phyloP scores from a whole-genome alignment of 495 filamentous ascomycete genomes.

The Apiosordaria backusii region DNA sequence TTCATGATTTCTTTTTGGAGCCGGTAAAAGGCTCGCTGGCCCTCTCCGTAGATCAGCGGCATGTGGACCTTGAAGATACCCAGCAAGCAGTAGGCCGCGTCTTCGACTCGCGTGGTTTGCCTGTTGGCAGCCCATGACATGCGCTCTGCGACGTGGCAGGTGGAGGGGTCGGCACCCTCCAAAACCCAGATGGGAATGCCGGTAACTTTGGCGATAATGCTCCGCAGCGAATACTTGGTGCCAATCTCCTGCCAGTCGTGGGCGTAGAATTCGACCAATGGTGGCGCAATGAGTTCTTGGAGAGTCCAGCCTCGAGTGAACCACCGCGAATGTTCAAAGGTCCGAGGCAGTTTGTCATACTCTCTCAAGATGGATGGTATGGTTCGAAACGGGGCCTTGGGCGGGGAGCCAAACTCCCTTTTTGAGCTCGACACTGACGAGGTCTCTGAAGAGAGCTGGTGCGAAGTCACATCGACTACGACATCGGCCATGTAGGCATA shows the following conservation, averaged over 20 bases:
- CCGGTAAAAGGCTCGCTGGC: conserved; percentile 6
- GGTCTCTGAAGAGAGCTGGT: neutral
- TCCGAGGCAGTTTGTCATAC: conserved; percentile 21
- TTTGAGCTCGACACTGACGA: neutral
- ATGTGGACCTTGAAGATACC: conserved; percentile 14
- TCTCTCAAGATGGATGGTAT: conserved; percentile 19
- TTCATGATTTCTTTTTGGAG: conserved; percentile 23
- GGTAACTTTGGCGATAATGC: conserved; percentile 20
- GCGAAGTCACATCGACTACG: neutral
- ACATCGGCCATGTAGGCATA: conserved; percentile 13
- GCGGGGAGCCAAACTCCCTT: neutral
- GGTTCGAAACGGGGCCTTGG: neutral
- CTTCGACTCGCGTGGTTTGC: conserved; percentile 6
- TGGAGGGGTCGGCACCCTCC: conserved; percentile 24
- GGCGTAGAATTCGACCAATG: conserved; percentile 21
- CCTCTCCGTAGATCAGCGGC: conserved; percentile 14
- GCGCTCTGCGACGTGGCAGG: conserved; percentile 17
- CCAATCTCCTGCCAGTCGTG: conserved; percentile 26
- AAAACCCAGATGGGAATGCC: conserved; percentile 23
- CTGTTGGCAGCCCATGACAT: conserved; percentile 11
- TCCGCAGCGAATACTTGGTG: conserved; percentile 24
- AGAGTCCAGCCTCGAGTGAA: conserved; percentile 46
- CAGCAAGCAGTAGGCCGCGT: conserved; percentile 12
- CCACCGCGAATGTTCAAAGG: conserved; percentile 38
- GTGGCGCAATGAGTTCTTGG: conserved; percentile 44